A percentile compares a stretch with the other conserved stretches of the same genome.
phyloP scores from a whole-genome alignment of 2,329 filamentous ascomycete genomes.

The Cladosporium sp. region DNA sequence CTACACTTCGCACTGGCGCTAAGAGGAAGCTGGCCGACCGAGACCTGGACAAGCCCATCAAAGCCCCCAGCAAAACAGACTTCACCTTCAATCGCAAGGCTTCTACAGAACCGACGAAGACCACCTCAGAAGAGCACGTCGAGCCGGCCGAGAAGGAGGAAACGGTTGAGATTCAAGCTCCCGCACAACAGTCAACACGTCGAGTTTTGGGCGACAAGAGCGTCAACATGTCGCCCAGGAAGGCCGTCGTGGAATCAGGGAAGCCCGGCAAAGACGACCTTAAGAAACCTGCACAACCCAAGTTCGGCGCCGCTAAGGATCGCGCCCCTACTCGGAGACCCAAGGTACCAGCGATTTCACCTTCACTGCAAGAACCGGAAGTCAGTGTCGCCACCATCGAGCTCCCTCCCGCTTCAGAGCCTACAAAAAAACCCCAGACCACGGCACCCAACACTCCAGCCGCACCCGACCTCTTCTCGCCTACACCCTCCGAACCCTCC shows the following conservation, averaged over 20 bases:
- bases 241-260: conserved; percentile 12
- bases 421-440: conserved; percentile 3
- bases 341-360: conserved; percentile 17
- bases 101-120: background rate
- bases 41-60: conserved; percentile 41
- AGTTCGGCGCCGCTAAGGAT: conserved; percentile 12
- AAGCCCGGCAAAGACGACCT: conserved; percentile 14
- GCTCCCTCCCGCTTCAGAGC: conserved; percentile 16
- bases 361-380: conserved; percentile 17
- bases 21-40: conserved; percentile 54
- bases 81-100: conserved; percentile 43
- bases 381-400: conserved; percentile 19
- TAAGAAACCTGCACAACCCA: conserved; percentile 16
- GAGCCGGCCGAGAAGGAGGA: conserved; percentile 5
- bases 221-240: conserved; percentile 32
- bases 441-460: conserved; percentile 26
- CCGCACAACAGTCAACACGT: conserved; percentile 1
- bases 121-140: background rate
- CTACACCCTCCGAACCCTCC: conserved; percentile 38
- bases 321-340: conserved; percentile 25
- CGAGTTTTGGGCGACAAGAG: conserved; percentile 39
- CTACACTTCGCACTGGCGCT: conserved; percentile 40
- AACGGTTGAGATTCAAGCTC: background rate
- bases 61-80: conserved; percentile 31
- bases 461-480: conserved; percentile 35